phyloP scores from a whole-genome alignment of 1,284 basidiomycete species.

The Phellopilus nigrolimitatus region DNA sequence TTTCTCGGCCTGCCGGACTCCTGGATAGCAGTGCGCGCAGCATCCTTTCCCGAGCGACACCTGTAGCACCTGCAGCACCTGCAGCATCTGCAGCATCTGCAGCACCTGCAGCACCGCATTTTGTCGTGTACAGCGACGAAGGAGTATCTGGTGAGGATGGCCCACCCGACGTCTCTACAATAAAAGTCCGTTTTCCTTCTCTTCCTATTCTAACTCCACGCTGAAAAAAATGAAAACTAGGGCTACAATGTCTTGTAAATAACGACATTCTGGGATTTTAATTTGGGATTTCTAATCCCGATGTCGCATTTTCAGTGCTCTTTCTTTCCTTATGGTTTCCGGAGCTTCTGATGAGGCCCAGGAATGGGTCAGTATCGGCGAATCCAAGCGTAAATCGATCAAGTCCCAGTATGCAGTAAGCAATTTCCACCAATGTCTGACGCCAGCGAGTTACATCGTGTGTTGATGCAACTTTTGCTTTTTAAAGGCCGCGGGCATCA shows the following conservation, averaged over 20 bases:
- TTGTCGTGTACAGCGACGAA: conserved; percentile 45
- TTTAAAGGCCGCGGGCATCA: conserved; percentile 45
- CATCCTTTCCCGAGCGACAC: conserved; percentile 37
- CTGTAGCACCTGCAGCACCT: too few relatives aligned
- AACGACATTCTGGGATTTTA: not conserved
- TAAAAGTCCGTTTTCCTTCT: conserved; percentile 32
- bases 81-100: too few relatives aligned
- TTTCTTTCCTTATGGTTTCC: conserved; percentile 45
- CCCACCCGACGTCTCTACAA: conserved; percentile 36
- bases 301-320: conserved; percentile 33
- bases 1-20: conserved; percentile 6
- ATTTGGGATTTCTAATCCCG: not conserved
- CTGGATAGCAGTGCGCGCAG: conserved; percentile 29
- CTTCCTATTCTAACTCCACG: not conserved
- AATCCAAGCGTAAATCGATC: conserved; percentile 37
- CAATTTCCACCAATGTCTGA: not conserved
- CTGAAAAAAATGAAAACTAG: conserved; percentile 22
- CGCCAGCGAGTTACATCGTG: too few relatives aligned
- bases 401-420: conserved; percentile 40
- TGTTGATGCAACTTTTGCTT: not conserved
- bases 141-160: conserved; percentile 36
- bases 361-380: conserved; percentile 39
- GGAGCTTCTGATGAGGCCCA: conserved; percentile 51
- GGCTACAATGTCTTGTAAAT: conserved; percentile 47
- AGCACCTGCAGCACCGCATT: conserved; percentile 41